A percentile compares a stretch with the other conserved stretches of the same genome.
Evolutionary conservation across 1,139 yeast species (phyloP).

Genomic region (Candida dubliniensis): DNA sequence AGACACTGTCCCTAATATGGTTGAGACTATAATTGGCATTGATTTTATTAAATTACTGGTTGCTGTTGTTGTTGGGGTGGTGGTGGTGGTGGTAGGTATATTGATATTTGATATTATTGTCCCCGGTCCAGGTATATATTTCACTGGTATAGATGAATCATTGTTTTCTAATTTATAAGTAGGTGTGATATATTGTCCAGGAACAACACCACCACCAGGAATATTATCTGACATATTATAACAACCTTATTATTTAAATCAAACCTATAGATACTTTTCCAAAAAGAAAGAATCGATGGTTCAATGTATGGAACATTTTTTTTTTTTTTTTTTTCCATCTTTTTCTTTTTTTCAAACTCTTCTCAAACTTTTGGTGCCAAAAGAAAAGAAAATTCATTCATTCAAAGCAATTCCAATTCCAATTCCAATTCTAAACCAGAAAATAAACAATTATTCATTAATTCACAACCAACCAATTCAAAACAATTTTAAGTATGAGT

Average conservation of each 20-base stretch:
- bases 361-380: neutral
- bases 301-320: too few species aligned
- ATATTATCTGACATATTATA: neutral
- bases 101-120: slow-evolving; percentile 34
- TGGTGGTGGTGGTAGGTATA: slow-evolving; percentile 27
- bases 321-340: neutral
- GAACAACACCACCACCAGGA: slow-evolving; percentile 45
- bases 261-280: neutral
- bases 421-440: too few species aligned
- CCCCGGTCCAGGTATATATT: slow-evolving; percentile 40
- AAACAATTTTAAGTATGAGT: too few species aligned
- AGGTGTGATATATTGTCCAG: slow-evolving; percentile 67
- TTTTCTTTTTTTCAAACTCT: neutral
- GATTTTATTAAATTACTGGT: too few species aligned
- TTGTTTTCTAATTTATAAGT: slow-evolving; percentile 29
- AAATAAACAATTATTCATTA: too few species aligned
- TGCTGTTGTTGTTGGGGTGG: slow-evolving; percentile 12
- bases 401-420: neutral
- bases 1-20: slow-evolving; percentile 61
- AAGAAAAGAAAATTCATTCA: too few species aligned
- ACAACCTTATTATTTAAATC: neutral
- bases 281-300: neutral
- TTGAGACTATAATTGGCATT: slow-evolving; percentile 60
- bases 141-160: slow-evolving; percentile 15
- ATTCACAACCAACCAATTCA: neutral